Evolutionary conservation across 2,329 filamentous ascomycete species (phyloP), one percentile per base, ranked within the genome.

Genomic region (Cercospora canescens): DNA sequence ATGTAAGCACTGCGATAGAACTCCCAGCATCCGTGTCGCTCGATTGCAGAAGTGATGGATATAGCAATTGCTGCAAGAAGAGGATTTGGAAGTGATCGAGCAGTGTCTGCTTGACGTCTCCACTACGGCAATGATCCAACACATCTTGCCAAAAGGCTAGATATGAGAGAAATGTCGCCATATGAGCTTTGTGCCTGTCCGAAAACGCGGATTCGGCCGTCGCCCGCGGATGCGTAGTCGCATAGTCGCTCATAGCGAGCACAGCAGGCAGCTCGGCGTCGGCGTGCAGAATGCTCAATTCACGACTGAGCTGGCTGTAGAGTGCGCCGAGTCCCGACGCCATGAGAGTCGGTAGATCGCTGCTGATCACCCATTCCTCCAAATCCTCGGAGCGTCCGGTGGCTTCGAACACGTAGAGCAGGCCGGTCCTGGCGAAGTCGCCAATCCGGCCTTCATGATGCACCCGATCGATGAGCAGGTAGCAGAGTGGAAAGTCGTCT

Each of bases 71-170:
- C 78, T 97, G 93, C 60, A 99, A 82, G 77, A 99, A 99, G 35
- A 99, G 88, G 72, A 98, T 91, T 77, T 97, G 94, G 75, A 99
- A 99, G 79, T 99, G 95, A 77, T 99, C 95, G 34, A 99, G 85
- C 59, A 99, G 83, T 0, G 94, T 97, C 71, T 92, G 92, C 77
- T 94, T 95, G 72, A 99, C 93, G 76, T 98, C 94, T 1, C 89
- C 84, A 3, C 94, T 98, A 73, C 89, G 89, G 81, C 95, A 99
- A 79, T 98, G 94, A 77, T 98, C 95, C 67, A 99, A 83, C 35
- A 97, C 94, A 78, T 99, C 95, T 80, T 99, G 95, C 95, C 95
- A 99, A 76, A 99, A 99, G 6, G 96, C 84, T 57, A 99, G 85
- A 76, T 98, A 96, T 0, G 95, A 97, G 48, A 99, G 84, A 75